Evolutionary conservation across 148 eudicot genomes (phyloP), one percentile per base, ranked within the genome.

Genomic region (Drosera capensis): DNA sequence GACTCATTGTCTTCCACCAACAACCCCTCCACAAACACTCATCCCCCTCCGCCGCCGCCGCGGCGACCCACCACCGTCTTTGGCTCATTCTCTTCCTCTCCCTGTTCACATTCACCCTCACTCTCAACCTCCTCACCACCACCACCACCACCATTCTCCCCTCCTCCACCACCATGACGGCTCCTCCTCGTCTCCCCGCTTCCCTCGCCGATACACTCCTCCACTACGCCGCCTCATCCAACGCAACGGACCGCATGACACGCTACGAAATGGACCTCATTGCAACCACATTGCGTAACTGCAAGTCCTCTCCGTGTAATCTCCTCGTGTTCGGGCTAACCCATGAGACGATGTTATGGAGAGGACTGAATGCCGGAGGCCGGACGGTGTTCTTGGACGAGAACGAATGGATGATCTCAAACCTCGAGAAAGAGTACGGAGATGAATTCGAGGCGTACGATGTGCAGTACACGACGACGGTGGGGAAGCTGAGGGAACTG

Each of bases 381-480:
- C 70, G 78, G 4, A 87, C 94, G 0, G 79, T 80, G 0, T 82
- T 82, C 39, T 50, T 82, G 38, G 90, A 70, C 65, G 96, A 87
- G 12, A 74, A 43, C 54, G 46, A 81, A 7, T 73, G 59, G 48
- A 3, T 51, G 0, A 65, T 82, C 20, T 20, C 66, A 0, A 54
- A 60, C 6, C 56, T 55, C 23, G 55, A 55, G 67, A 65, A 68
- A 19, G 55, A 58, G 18, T 48, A 43, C 19, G 25, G 43, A 57
- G 63, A 58, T 0, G 52, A 54, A 11, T 38, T 68, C 11, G 73
- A 68, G 47, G 73, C 73, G 14, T 68, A 68, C 51, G 73, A 68
- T 28, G 64, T 64, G 19, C 73, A 64, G 41, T 68, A 59, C 47
- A 64, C 73, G 28, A 63, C 73, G 35, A 64, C 51, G 7, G 58